Conservation (phyloP, 495 filamentous ascomycete genomes). For the Aspergillus sparsus region DNA sequence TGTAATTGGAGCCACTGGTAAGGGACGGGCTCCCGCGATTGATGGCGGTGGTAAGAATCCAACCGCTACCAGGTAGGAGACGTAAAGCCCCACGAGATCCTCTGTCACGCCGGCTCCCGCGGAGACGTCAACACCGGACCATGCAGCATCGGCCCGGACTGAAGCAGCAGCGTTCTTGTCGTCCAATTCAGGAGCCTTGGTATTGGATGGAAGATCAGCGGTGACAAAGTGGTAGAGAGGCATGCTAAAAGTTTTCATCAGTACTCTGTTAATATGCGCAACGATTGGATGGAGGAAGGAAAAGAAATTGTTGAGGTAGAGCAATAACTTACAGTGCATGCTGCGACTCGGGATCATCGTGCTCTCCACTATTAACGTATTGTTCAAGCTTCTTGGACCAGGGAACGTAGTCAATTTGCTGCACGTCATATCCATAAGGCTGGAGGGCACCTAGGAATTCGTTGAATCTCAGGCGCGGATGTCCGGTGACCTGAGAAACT, state of each 20-base stretch:
- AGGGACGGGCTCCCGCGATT: slow-evolving; percentile 38
- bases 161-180: slow-evolving; percentile 69
- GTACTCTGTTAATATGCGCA: background rate
- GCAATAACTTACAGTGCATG: slow-evolving; percentile 56
- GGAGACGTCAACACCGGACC: slow-evolving; percentile 64
- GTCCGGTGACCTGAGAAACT: slow-evolving; percentile 77
- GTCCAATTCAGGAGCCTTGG: slow-evolving; percentile 78
- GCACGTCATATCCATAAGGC: slow-evolving; percentile 74
- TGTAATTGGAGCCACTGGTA: slow-evolving; percentile 52
- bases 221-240: slow-evolving; percentile 86
- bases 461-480: slow-evolving; percentile 78
- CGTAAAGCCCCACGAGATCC: slow-evolving; percentile 70
- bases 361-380: slow-evolving; percentile 62
- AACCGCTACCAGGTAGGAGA: slow-evolving; percentile 68
- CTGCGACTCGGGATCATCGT: slow-evolving; percentile 60
- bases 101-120: slow-evolving; percentile 64
- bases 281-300: background rate
- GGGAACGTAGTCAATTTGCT: slow-evolving; percentile 63
- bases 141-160: slow-evolving; percentile 61
- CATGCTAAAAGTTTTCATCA: slow-evolving; percentile 47
- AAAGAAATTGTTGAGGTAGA: background rate
- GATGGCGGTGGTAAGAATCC: slow-evolving; percentile 68
- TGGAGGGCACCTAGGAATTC: slow-evolving; percentile 72
- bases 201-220: slow-evolving; percentile 73
- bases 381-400: slow-evolving; percentile 56